These are phyloP conservation scores for Taphrina flavorubra DNA, from an alignment of 1,139 yeast genomes.

Conservation along the genomic window DNA sequence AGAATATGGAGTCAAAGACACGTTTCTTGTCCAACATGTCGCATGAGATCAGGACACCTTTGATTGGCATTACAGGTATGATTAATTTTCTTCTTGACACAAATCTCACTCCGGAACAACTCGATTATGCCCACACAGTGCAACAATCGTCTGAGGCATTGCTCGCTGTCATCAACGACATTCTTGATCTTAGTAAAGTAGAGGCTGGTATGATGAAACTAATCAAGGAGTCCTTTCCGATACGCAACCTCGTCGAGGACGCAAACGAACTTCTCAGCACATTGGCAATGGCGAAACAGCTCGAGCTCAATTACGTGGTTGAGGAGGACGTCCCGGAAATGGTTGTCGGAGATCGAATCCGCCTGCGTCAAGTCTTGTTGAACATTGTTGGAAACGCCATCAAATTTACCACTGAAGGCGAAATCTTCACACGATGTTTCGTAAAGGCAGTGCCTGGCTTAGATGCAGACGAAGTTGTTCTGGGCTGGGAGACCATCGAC, in stretches of 20 bases:
- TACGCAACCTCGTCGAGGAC: constrained; percentile 77
- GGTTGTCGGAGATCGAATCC: constrained; percentile 84
- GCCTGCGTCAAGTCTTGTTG: constrained; percentile 87
- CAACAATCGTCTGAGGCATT: constrained; percentile 78
- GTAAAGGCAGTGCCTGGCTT: constrained; percentile 24
- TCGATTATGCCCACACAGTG: constrained; percentile 81
- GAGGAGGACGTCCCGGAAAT: constrained; percentile 78
- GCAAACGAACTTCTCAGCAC: constrained; percentile 80
- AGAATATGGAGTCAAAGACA: constrained; percentile 47
- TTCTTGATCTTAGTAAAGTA: constrained; percentile 78
- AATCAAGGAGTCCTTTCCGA: constrained; percentile 74
- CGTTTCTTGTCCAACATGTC: constrained; percentile 43
- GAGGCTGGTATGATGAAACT: constrained; percentile 86
- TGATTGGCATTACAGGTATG: constrained; percentile 93
- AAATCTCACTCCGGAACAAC: constrained; percentile 74
- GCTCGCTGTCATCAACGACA: constrained; percentile 78
- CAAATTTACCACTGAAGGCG: constrained; percentile 79
- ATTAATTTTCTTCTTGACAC: constrained; percentile 89
- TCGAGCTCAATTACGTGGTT: constrained; percentile 76
- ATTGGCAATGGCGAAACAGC: constrained; percentile 75
- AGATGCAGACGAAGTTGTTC: constrained; percentile 53
- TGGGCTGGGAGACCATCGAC: constrained; percentile 77
- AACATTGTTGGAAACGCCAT: constrained; percentile 85
- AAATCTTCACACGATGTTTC: constrained; percentile 56
- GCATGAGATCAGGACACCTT: constrained; percentile 88